Conservation (phyloP, 2,329 filamentous ascomycete genomes). For the Pyrenochaeta sp. region DNA sequence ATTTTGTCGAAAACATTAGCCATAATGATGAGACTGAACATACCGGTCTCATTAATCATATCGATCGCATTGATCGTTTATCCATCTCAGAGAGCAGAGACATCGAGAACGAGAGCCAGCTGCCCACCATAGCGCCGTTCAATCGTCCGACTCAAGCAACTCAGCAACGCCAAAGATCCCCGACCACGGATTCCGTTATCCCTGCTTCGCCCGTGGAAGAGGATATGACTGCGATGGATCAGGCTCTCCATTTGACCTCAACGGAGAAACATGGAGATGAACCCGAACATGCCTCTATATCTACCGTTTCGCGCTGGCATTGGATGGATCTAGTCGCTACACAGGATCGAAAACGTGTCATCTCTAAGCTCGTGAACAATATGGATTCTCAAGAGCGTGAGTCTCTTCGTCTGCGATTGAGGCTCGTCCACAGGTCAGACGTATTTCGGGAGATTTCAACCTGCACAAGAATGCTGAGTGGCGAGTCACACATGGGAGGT, state of each 20-base stretch:
- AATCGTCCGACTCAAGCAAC: no score
- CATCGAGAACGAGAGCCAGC: no score
- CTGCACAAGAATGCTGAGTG: conserved; percentile 33
- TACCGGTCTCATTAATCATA: background rate
- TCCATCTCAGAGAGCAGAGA: no score
- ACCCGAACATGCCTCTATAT: conserved; percentile 37
- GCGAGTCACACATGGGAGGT: conserved; percentile 31
- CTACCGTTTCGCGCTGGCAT: conserved; percentile 36
- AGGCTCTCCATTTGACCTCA: background rate
- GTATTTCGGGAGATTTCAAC: conserved; percentile 33
- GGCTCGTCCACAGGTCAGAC: conserved; percentile 19
- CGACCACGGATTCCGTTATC: no score
- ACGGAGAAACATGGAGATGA: conserved; percentile 12
- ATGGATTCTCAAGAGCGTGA: conserved; percentile 31
- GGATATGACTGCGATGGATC: background rate
- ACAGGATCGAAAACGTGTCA: conserved; percentile 52
- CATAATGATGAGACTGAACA: conserved; percentile 2
- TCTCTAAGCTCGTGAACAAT: conserved; percentile 53
- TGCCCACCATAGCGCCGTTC: no score
- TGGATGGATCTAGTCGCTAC: conserved; percentile 48
- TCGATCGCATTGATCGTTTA: no score
- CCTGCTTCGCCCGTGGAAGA: no score
- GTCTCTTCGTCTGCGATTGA: conserved; percentile 28
- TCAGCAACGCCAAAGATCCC: no score
- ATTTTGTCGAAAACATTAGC: no score